A percentile compares a stretch with the other conserved stretches of the same genome.
Evolutionary conservation across 225 moss, liverwort and hornwort species (phyloP).

Genomic region (Pleurozium schreberi): DNA sequence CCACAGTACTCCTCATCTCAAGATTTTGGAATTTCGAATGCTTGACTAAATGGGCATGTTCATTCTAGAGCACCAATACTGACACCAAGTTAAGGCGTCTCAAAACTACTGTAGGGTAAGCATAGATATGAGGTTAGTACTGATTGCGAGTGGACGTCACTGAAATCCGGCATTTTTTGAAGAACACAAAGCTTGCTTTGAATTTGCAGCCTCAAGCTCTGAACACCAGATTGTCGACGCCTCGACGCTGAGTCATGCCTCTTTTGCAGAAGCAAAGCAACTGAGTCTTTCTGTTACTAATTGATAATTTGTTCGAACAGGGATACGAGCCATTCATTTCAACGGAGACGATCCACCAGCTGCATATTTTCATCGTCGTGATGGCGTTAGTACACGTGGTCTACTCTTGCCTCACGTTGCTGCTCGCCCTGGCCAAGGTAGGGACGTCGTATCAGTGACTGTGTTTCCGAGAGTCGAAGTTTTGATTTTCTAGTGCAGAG

Average conservation of each 20-base stretch:
- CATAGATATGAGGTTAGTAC: background rate
- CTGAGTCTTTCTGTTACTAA: background rate
- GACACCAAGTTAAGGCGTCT: too few species aligned
- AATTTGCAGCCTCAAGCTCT: background rate
- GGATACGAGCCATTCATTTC: slow-evolving; percentile 59
- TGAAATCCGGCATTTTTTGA: too few species aligned
- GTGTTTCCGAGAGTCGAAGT: background rate
- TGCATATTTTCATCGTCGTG: slow-evolving; percentile 86
- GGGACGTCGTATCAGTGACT: background rate
- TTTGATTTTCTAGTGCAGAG: too few species aligned
- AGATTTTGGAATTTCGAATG: background rate
- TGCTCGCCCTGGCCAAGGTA: slow-evolving; percentile 58
- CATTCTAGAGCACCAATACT: too few species aligned
- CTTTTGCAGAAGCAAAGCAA: background rate
- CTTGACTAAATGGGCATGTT: too few species aligned
- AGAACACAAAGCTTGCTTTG: background rate
- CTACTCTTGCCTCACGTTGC: slow-evolving; percentile 68
- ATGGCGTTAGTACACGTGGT: slow-evolving; percentile 81
- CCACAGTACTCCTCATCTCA: background rate
- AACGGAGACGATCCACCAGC: slow-evolving; percentile 56
- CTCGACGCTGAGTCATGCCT: too few species aligned
- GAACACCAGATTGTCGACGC: background rate
- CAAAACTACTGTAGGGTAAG: background rate
- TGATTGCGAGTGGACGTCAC: background rate
- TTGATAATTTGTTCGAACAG: background rate